Base-by-base conservation (phyloP, 805 yeast genomes). In the Lipomyces sp. region DNA sequence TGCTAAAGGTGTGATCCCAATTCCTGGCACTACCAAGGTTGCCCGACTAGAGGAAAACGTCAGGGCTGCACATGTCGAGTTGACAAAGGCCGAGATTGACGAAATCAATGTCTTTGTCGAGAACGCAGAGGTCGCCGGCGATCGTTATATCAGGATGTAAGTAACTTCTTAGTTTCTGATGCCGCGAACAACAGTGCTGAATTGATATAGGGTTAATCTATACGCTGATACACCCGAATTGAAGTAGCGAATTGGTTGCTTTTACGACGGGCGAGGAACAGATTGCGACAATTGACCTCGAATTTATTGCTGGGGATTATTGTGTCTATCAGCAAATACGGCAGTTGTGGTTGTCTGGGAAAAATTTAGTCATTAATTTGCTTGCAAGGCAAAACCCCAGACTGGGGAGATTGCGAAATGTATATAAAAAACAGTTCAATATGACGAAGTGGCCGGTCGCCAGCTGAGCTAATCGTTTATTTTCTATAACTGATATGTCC, bases 11-110 rank as follows among this genome's bases (percentile, higher is more conserved):
- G 63, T 90, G 56, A 74, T 92, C 56, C 96, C 97, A 39, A 89
- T 92, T 75, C 97, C 97, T 32, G 87, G 92, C 60, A 87, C 90
- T 2, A 83, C 92, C 3, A 84, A 87, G 48, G 76, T 79, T 2
- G 80, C 76, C 48, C 87, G 90, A 75, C 85, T 88, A n/a, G 80
- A 81, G 56, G 89, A 85, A 74, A 92, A 90, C 77, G 79, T 84
- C 69, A 76, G 45, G 6, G 58, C 64, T 2, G 60, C 45, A 11
- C 5, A 30, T 18, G 50, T 66, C 11, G 29, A 59, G 48, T 53
- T 66, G 15, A 34, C 69, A 15, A 57, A 30, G 6, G 57, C 24
- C 3, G 68, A 60, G 37, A 5, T 65, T 35, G 32, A 53, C 3
- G 64, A 55, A 30, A 51, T n/a, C 4, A 55, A 10, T 10, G 45